Base-by-base conservation (phyloP, 2,329 filamentous ascomycete genomes). In the Xylaria digitata region DNA sequence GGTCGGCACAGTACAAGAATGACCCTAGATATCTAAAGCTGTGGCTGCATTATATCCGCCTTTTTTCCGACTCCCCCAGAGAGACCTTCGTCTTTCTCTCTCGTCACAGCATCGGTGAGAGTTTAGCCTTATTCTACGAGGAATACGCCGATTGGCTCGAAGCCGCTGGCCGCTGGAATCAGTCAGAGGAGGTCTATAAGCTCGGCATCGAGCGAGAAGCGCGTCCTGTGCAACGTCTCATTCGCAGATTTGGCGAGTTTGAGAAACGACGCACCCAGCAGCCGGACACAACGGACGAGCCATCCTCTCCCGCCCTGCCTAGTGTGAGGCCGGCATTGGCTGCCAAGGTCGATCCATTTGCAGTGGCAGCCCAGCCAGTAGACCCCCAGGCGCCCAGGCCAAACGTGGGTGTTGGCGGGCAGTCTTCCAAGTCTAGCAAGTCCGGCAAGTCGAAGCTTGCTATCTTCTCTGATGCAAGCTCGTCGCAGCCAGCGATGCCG, bases 91-190 rank as follows among this genome's bases (percentile, higher is more conserved):
- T 96, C 53, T 99, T 96, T 76, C 85, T 99, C 42, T 91, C 95
- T 13, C 91, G 94, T 57, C 94, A 99, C 77, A 86, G 86, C 69
- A 93, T 99, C 67, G 96, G 95, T 67, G 94, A 97, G 75, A 84
- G 86, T 0, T 86, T 99, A 2, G 96, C 96, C 1, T 83, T 98
- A 3, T 99, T 94, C 79, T 99, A 99, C 80, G 96, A 99, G 78
- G 96, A 98, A 76, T 99, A 97, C 77, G 94, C 96, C 0, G 91
- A 89, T 1, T 98, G 94, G 93, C 84, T 99, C 6, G 96, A 99
- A 81, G 85, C 88, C 42, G 92, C 90, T 6, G 92, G 89, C 15
- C 86, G 95, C 70, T 97, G 93, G 92, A 86, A 85, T 23, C 96
- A 99, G 78, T 95, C 96, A 0, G 94, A 97, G 73, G 96, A 99